A percentile compares a stretch with the other conserved stretches of the same genome.
Evolutionary conservation across 2,329 filamentous ascomycete species (phyloP).

Genomic region (Aotearoamyces nothofagi): DNA sequence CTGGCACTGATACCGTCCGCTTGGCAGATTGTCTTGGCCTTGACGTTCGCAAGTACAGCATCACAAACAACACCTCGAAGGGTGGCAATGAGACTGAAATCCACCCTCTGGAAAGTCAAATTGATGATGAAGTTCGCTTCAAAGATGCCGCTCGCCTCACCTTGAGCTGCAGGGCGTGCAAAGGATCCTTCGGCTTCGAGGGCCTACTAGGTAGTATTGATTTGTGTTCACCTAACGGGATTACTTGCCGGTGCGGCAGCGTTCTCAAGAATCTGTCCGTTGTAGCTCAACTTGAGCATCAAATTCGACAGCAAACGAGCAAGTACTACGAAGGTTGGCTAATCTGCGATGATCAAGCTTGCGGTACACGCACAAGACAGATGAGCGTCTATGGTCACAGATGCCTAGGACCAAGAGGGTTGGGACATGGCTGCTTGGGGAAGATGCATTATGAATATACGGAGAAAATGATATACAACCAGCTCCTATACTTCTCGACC

Average conservation of each 20-base stretch:
- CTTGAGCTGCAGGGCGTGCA: constrained; percentile 73
- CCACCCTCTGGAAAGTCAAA: constrained; percentile 83
- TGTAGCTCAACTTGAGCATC: constrained; percentile 73
- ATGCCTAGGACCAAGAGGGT: constrained; percentile 75
- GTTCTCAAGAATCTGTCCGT: constrained; percentile 56
- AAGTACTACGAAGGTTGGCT: constrained; percentile 91
- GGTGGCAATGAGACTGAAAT: constrained; percentile 52
- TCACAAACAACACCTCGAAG: constrained; percentile 39
- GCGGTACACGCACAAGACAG: constrained; percentile 74
- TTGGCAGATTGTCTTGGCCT: constrained; percentile 89
- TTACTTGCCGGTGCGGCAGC: constrained; percentile 59
- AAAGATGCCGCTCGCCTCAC: constrained; percentile 61
- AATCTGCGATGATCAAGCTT: constrained; percentile 77
- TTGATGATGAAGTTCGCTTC: constrained; percentile 84
- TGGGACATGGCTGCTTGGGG: constrained; percentile 71
- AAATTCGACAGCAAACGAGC: constrained; percentile 63
- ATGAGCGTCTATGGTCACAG: constrained; percentile 86
- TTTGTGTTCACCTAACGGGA: constrained; percentile 55
- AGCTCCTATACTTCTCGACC: constrained; percentile 72
- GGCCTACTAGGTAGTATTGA: constrained; percentile 48
- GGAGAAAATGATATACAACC: constrained; percentile 89
- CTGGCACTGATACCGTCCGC: constrained; percentile 77
- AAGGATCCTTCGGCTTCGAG: constrained; percentile 55
- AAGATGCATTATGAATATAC: constrained; percentile 77
- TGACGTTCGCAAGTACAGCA: constrained; percentile 75